Evolutionary conservation across 2,329 filamentous ascomycete species (phyloP).

Genomic region (Rachicladosporium sp.): DNA sequence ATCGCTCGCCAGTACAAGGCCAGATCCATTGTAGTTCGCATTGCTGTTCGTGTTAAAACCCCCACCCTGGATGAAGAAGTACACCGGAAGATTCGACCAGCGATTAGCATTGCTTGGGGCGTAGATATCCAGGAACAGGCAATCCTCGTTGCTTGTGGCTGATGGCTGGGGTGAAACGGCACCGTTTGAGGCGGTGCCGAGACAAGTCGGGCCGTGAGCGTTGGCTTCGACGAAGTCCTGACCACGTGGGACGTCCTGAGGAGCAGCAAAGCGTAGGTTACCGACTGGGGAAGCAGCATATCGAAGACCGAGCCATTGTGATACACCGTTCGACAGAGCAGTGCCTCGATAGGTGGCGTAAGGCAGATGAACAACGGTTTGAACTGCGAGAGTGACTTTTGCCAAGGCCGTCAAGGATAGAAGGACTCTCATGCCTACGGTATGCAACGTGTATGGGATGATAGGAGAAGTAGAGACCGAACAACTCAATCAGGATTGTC

Average conservation of each 20-base stretch:
- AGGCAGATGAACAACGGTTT: conserved; percentile 45
- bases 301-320: conserved; percentile 6
- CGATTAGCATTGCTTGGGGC: conserved; percentile 43
- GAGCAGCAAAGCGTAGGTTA: conserved; percentile 5
- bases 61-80: conserved; percentile 41
- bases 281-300: conserved; percentile 5
- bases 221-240: conserved; percentile 31
- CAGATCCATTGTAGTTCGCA: conserved; percentile 45
- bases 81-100: conserved; percentile 49
- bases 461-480: no score
- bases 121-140: conserved; percentile 55
- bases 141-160: conserved; percentile 45
- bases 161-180: conserved; percentile 6
- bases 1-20: conserved; percentile 45
- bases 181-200: conserved; percentile 8
- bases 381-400: conserved; percentile 18
- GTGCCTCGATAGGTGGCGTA: conserved; percentile 39
- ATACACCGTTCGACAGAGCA: conserved; percentile 3
- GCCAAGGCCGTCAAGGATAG: no score
- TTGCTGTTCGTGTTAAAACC: conserved; percentile 35
- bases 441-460: no score
- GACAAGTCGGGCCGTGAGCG: conserved; percentile 28
- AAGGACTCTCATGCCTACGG: no score
- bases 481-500: no score
- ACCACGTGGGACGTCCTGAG: conserved; percentile 1